phyloP scores from a whole-genome alignment of 768 basidiomycete species.

The Hygrocybe coccinea region DNA sequence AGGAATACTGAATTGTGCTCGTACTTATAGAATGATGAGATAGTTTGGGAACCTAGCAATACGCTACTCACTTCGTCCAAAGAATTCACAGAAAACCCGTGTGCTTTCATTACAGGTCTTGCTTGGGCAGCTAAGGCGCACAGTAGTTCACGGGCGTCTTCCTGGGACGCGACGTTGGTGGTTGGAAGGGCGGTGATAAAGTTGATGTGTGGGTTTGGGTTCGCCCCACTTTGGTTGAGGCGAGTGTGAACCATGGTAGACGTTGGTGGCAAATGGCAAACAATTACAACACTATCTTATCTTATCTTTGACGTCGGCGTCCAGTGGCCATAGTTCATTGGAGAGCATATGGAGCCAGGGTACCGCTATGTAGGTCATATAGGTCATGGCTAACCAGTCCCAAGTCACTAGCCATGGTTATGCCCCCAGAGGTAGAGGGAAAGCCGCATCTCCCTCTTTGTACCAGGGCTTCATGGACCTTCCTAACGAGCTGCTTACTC shows the following conservation, averaged over 20 bases:
- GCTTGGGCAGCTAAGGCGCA: conserved; percentile 81
- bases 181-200: conserved; percentile 61
- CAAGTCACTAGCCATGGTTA: background rate
- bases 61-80: conserved; percentile 65
- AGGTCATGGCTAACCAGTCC: no score
- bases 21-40: conserved; percentile 44
- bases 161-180: conserved; percentile 40
- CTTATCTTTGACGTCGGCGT: background rate
- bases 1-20: conserved; percentile 74
- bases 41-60: background rate
- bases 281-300: background rate
- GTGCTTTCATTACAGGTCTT: conserved; percentile 73
- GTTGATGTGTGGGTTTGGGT: conserved; percentile 74
- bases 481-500: background rate
- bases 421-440: background rate
- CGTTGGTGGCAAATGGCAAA: background rate
- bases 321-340: background rate
- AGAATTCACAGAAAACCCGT: conserved; percentile 72
- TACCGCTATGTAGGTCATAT: no score
- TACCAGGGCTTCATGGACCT: background rate
- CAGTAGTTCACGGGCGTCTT: conserved; percentile 66
- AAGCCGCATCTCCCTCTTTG: background rate
- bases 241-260: conserved; percentile 64
- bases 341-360: no score
- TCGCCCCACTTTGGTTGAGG: conserved; percentile 61